Evolutionary conservation across 164 flowering plant species (phyloP).

Genomic region (Piper betle): DNA sequence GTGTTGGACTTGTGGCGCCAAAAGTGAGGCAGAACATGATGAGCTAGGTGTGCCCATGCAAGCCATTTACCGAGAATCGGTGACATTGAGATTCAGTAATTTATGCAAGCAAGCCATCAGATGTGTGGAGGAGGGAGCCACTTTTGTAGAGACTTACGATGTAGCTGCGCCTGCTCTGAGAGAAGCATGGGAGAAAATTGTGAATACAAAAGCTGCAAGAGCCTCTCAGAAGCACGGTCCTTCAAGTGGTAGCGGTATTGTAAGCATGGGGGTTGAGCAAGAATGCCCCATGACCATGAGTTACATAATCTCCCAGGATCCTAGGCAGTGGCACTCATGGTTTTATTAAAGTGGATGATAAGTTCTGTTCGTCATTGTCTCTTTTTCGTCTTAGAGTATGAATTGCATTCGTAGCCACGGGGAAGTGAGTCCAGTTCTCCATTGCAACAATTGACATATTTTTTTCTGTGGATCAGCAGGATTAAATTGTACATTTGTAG

Average conservation of each 20-base stretch:
- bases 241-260: constrained; percentile 2
- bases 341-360: not conserved
- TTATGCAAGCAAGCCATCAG: constrained; percentile 61
- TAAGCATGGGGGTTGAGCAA: constrained; percentile 1
- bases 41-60: constrained; percentile 35
- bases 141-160: constrained; percentile 44
- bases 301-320: not conserved
- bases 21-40: constrained; percentile 29
- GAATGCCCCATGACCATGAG: constrained; percentile 2
- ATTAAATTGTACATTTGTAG: not conserved
- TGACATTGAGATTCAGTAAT: constrained; percentile 38
- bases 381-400: no score
- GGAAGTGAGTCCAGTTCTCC: no score
- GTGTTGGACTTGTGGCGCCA: constrained; percentile 74
- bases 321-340: constrained; percentile 8
- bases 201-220: constrained; percentile 42
- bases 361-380: no score
- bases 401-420: no score
- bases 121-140: constrained; percentile 78
- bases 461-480: not conserved
- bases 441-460: no score
- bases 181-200: constrained; percentile 41
- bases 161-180: constrained; percentile 40
- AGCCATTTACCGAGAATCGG: constrained; percentile 28
- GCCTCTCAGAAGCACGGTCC: constrained; percentile 23